These are phyloP conservation scores for Nasturtium officinale DNA, from an alignment of 345 rosid genomes.

Conservation along the genomic window DNA sequence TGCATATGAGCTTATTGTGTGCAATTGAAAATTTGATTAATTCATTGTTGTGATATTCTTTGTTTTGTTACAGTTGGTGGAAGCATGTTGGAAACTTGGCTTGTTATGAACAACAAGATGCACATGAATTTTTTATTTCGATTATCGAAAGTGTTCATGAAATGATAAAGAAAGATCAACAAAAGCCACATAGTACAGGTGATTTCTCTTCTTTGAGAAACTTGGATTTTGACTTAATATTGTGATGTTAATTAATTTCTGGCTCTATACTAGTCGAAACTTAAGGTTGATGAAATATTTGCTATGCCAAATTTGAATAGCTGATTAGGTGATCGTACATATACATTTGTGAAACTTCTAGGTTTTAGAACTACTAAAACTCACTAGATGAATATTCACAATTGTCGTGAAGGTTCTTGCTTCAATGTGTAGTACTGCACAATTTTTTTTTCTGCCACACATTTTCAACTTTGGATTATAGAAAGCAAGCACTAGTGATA, in stretches of 20 bases:
- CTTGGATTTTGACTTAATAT: neutral
- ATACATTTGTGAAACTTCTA: neutral
- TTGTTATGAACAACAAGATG: neutral
- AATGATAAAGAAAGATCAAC: neutral
- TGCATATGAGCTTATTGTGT: neutral
- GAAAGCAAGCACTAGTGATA: neutral
- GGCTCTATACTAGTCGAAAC: neutral
- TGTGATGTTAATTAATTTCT: neutral
- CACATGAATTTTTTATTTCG: neutral
- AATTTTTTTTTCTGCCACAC: neutral
- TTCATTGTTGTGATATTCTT: neutral
- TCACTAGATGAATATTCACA: neutral
- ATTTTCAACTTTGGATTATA: neutral
- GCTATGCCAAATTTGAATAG: neutral
- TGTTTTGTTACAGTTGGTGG: neutral
- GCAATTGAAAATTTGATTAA: neutral
- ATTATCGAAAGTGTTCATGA: neutral
- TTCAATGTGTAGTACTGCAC: no score
- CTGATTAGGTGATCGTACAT: neutral
- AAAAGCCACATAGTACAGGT: neutral
- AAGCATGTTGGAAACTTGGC: neutral
- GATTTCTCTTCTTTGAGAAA: neutral
- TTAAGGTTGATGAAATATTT: neutral
- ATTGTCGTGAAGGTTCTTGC: no score
- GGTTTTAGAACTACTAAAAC: neutral